Evolutionary conservation across 352 stramenopile species (phyloP).

Genomic region (Globisporangium alternatum): DNA sequence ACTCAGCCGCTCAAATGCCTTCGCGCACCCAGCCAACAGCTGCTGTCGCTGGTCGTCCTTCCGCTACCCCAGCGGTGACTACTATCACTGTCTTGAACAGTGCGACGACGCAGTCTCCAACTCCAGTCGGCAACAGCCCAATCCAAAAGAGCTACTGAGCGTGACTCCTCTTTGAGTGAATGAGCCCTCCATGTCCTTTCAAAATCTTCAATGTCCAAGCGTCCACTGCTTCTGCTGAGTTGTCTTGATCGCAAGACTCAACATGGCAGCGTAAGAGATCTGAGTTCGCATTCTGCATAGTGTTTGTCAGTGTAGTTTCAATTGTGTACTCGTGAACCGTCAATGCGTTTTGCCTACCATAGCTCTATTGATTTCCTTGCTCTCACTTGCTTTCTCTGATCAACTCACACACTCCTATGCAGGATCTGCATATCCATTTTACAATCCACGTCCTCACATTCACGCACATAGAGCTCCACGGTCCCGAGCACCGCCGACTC

Average conservation of each 20-base stretch:
- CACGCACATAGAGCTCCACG: conserved; percentile 47
- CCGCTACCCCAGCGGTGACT: conserved; percentile 6
- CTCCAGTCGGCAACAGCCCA: conserved; percentile 2
- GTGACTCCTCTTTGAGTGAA: neutral
- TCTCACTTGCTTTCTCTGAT: neutral
- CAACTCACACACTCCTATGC: conserved; percentile 5
- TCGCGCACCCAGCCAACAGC: neutral
- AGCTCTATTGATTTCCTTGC: neutral
- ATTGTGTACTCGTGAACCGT: too few species aligned
- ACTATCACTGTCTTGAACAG: neutral
- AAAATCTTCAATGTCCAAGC: neutral
- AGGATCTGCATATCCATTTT: conserved; percentile 17
- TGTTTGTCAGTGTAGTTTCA: too few species aligned
- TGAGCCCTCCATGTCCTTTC: neutral
- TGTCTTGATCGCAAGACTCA: neutral
- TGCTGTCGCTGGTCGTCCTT: neutral
- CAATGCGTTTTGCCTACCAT: neutral
- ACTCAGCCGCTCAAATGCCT: neutral
- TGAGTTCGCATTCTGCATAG: too few species aligned
- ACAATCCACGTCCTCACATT: conserved; percentile 51
- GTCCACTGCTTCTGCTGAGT: neutral
- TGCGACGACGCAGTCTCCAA: neutral
- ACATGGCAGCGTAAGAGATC: too few species aligned
- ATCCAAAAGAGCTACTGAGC: conserved; percentile 4
- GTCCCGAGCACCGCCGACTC: conserved; percentile 48